Base-by-base conservation (phyloP, 257 asterid genomes). In the Petunia secreta region DNA sequence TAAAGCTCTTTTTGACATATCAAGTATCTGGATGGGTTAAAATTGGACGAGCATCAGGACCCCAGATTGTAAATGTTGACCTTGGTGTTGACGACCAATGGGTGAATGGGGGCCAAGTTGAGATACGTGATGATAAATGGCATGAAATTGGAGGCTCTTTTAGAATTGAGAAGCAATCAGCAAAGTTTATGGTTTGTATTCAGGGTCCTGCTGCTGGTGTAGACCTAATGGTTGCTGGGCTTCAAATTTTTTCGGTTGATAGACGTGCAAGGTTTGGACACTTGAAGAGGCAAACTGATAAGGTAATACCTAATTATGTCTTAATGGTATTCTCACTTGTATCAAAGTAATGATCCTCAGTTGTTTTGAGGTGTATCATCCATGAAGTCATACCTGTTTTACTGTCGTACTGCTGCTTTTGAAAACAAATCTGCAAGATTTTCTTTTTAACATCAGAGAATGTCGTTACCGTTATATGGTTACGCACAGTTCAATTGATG, bases 1-100 rank as follows among this genome's bases (percentile, higher is more conserved):
- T 95, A 63, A 90, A 90, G 85, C 94, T 87, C 79, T 88, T 85
- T 80, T 62, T 95, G 91, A 91, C 99, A 5, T 95, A 95, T 86
- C 99, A 95, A 86, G 97, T 95, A 54, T 91, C 98, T 50, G 98
- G 95, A 52, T 96, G 99, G 99, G 92, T 96, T 84, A 90, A 92
- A 69, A 81, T 91, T 37, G 95, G 95, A 62, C 75, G 55, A 62
- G 84, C 95, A 43, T 84, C 92, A 63, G 79, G 87, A 79, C 88
- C 97, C 38, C 99, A 94, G 85, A 82, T 64, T 53, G 84, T 94
- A 38, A 90, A 88, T 65, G 90, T 96, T 84, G 97, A 97, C 76
- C 91, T 96, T 40, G 91, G 96, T 0, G 99, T 93, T 60, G 98
- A 96, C 75, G 84, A 85, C 75, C 91, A 92, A 67, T 96, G 97